Base-by-base conservation (phyloP, 345 rosid genomes). In the Pistacia vera region DNA sequence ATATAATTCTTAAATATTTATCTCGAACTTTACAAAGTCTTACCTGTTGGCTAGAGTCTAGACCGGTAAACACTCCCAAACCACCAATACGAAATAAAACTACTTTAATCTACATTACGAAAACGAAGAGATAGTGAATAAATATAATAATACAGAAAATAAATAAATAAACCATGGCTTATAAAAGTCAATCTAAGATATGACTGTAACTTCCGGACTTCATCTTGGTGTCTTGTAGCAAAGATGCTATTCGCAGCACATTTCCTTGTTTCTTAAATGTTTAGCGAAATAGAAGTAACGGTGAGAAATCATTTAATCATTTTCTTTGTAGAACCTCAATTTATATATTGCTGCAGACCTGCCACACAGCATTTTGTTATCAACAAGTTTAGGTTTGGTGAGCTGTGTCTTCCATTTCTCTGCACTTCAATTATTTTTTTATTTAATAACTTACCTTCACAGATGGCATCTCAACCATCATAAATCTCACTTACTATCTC, bases 211-310 rank as follows among this genome's bases (percentile, higher is more conserved):
- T 36, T 77, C 73, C 78, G 66, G 87, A 65, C 87, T 70, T 75
- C 73, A 78, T 75, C 75, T 78, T 72, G 75, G 73, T 90, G 92
- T 89, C 93, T 71, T 84, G 52, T 87, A 88, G 83, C 83, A 75
- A 86, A 88, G 92, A 89, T 92, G 92, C 88, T 81, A 78, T 85
- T 83, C 81, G 58, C 66, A 64, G 72, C 77, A 25, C 75, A 54
- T 74, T 75, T 71, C 67, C 46, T 41, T 74, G 58, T 41, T 75
- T 56, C 75, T 72, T 81, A 80, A 81, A 84, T 81, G 81, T 60
- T 30, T 68, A 77, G 71, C 74, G 28, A 75, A 54, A 51, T 48
- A 59, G 20, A 66, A 46, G 9, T 75, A 33, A 75, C 63, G 20
- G 71, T 52, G 75, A 68, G 28, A n/a, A 18, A 54, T 49, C 83